A percentile compares a stretch with the other conserved stretches of the same genome.
These are phyloP conservation scores for Arxiozyma slooffiae DNA, from an alignment of 1,139 yeast species.

Conservation along the genomic window DNA sequence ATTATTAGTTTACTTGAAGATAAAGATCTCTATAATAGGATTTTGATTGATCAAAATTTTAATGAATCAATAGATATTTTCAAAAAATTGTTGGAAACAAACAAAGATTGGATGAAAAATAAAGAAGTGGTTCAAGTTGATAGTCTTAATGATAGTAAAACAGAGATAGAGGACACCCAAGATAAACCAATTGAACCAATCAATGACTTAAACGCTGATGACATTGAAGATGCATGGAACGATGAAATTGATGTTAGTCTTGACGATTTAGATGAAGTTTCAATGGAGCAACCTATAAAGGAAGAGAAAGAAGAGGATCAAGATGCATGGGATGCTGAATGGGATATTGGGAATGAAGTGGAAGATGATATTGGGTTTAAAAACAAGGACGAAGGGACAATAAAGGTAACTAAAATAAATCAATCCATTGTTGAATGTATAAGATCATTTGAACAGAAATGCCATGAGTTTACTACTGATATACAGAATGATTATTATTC, in stretches of 20 bases:
- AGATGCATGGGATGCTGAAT: conserved; percentile 25
- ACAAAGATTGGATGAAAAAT: background rate
- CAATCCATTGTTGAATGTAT: conserved; percentile 9
- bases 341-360: conserved; percentile 21
- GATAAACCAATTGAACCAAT: background rate
- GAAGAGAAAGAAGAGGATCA: conserved; percentile 7
- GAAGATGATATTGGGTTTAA: background rate
- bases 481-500: conserved; percentile 12
- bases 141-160: conserved; percentile 3
- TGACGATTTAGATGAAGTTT: conserved; percentile 7
- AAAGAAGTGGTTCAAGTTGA: background rate
- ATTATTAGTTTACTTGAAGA: conserved; percentile 17
- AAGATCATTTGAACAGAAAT: conserved; percentile 11
- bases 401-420: conserved; percentile 11
- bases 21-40: conserved; percentile 17
- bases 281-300: background rate
- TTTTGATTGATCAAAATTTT: conserved; percentile 21
- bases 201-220: conserved; percentile 1
- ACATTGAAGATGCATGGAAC: conserved; percentile 15
- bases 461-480: conserved; percentile 8
- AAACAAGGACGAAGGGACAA: background rate
- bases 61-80: conserved; percentile 13
- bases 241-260: conserved; percentile 21
- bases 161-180: background rate
- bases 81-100: conserved; percentile 12